Conservation (phyloP, 805 yeast species). For the Candida andamanensis region DNA sequence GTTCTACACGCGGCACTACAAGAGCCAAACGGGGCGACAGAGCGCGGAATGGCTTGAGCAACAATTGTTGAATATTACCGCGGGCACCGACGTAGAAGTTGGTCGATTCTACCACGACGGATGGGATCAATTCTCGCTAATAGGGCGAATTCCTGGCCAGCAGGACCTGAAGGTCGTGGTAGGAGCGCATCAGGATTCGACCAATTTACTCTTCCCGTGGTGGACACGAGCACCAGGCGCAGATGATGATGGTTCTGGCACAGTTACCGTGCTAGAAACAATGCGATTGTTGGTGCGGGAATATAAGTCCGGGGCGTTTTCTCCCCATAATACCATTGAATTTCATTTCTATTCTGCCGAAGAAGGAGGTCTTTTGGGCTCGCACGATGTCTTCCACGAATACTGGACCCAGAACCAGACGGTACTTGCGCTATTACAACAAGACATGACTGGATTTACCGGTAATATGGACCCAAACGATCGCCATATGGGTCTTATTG, state of each 20-base stretch:
- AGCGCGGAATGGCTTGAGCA: constrained; percentile 67
- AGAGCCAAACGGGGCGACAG: constrained; percentile 62
- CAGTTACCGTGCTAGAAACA: constrained; percentile 71
- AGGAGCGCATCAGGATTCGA: constrained; percentile 88
- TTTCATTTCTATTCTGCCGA: constrained; percentile 96
- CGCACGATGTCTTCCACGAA: constrained; percentile 64
- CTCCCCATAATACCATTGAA: constrained; percentile 71
- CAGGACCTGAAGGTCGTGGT: constrained; percentile 55
- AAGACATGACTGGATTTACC: constrained; percentile 89
- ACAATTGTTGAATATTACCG: constrained; percentile 39
- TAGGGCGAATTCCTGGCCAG: constrained; percentile 58
- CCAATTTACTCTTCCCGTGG: constrained; percentile 67
- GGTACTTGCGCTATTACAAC: constrained; percentile 84
- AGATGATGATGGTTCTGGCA: constrained; percentile 91
- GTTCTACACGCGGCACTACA: constrained; percentile 73
- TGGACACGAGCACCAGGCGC: constrained; percentile 84
- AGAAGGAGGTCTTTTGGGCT: constrained; percentile 87
- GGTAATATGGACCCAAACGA: constrained; percentile 45
- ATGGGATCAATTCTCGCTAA: constrained; percentile 77
- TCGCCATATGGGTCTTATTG: constrained; percentile 70
- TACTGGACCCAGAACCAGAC: constrained; percentile 42
- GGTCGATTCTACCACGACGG: constrained; percentile 52
- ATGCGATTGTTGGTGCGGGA: constrained; percentile 53
- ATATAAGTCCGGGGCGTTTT: constrained; percentile 28
- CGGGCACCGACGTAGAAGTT: constrained; percentile 28